Percentiles rank a stretch among this genome's conserved stretches.
phyloP scores from a whole-genome alignment of 2,329 filamentous ascomycete genomes.

The Blastomyces percursus region DNA sequence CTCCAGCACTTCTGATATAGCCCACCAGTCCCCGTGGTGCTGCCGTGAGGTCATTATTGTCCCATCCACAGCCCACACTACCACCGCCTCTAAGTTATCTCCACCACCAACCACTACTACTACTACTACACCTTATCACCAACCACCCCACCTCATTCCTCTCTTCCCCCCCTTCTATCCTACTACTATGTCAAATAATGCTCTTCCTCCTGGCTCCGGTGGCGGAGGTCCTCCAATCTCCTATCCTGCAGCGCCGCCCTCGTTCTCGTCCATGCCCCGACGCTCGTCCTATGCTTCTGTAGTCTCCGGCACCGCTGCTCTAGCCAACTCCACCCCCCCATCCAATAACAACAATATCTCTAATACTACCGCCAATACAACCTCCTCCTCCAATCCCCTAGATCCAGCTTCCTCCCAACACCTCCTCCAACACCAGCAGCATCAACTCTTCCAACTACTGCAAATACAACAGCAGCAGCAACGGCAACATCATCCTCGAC shows the following conservation, averaged over 20 bases:
- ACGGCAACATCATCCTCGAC: too few relatives aligned
- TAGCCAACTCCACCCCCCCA: constrained; percentile 16
- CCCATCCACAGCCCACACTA: not conserved
- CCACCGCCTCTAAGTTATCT: not conserved
- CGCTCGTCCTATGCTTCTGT: constrained; percentile 54
- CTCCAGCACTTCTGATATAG: not conserved
- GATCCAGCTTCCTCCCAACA: not conserved
- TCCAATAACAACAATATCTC: not conserved
- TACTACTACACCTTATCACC: too few relatives aligned
- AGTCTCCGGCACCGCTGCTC: constrained; percentile 41
- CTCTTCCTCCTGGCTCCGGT: constrained; percentile 28
- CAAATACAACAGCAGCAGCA: not conserved
- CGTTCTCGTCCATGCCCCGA: constrained; percentile 35
- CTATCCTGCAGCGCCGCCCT: not conserved
- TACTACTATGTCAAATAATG: constrained; percentile 35
- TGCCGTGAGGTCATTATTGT: not conserved
- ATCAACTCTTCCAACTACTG: not conserved
- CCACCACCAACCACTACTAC: too few relatives aligned
- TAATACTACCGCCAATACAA: too few relatives aligned
- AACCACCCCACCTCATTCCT: not conserved
- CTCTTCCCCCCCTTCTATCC: not conserved
- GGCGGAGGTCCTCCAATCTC: constrained; percentile 32
- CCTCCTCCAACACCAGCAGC: not conserved
- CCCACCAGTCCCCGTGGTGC: not conserved
- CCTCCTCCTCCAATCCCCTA: not conserved